A percentile compares a stretch with the other conserved stretches of the same genome.
These are phyloP conservation scores for Alternaria infectoria DNA, from an alignment of 2,329 filamentous ascomycete genomes.

Conservation along the genomic window DNA sequence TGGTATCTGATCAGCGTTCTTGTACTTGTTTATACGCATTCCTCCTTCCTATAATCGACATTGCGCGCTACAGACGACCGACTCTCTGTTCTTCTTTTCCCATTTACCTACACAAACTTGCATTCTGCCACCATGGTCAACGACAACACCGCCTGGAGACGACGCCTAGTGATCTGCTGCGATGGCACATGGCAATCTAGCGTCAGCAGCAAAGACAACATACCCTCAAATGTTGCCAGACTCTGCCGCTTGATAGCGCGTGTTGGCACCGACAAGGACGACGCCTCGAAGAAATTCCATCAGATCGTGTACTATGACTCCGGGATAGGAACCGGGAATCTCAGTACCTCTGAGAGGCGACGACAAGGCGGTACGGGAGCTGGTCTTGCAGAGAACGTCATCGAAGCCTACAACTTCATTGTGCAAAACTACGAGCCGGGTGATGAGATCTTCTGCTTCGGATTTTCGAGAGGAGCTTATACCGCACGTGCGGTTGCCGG, in stretches of 20 bases:
- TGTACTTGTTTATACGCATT: not conserved
- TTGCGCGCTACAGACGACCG: not conserved
- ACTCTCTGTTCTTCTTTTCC: not conserved
- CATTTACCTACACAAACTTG: not conserved
- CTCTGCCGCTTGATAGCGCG: conserved; percentile 42
- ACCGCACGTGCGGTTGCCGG: conserved; percentile 53
- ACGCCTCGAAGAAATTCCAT: conserved; percentile 37
- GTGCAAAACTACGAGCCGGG: conserved; percentile 58
- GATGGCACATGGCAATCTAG: conserved; percentile 48
- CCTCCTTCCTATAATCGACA: not conserved
- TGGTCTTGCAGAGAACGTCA: conserved; percentile 56
- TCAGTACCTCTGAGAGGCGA: conserved; percentile 30
- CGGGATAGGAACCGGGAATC: conserved; percentile 43
- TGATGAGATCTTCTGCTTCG: conserved; percentile 56
- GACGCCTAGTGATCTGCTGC: conserved; percentile 45
- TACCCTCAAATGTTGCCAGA: conserved; percentile 46
- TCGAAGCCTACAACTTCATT: conserved; percentile 59
- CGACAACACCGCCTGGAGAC: conserved; percentile 31
- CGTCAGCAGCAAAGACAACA: conserved; percentile 37
- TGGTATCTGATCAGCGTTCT: conserved; percentile 4
- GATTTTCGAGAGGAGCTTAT: conserved; percentile 56
- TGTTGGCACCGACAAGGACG: conserved; percentile 32
- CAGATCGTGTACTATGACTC: conserved; percentile 48
- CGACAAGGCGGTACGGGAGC: conserved; percentile 52
- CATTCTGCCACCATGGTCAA: conserved; percentile 15